These are phyloP conservation scores for Spencermartinsiella ligniputridi DNA, from an alignment of 1,139 yeast species.

Conservation along the genomic window DNA sequence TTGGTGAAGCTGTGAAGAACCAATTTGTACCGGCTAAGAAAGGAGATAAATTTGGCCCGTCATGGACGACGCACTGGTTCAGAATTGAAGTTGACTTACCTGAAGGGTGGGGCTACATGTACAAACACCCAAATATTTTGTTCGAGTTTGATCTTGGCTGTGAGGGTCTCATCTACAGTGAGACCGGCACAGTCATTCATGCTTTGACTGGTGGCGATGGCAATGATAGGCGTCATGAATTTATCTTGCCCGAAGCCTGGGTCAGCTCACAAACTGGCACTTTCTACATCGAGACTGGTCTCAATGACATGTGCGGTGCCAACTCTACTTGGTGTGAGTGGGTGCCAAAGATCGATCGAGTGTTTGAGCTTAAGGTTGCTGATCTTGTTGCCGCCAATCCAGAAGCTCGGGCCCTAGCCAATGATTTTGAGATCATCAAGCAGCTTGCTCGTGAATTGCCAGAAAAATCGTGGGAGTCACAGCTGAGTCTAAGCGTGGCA, in stretches of 20 bases:
- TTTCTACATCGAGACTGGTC: slow-evolving; percentile 83
- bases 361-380: slow-evolving; percentile 60
- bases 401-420: slow-evolving; percentile 71
- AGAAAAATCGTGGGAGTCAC: slow-evolving; percentile 71
- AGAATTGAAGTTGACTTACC: slow-evolving; percentile 63
- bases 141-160: slow-evolving; percentile 81
- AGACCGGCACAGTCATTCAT: slow-evolving; percentile 64
- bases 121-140: slow-evolving; percentile 38
- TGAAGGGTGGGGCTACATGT: slow-evolving; percentile 30
- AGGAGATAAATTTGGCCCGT: slow-evolving; percentile 82
- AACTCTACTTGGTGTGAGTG: slow-evolving; percentile 32
- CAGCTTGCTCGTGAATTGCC: slow-evolving; percentile 87
- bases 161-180: slow-evolving; percentile 76
- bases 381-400: slow-evolving; percentile 80
- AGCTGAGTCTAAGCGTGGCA: slow-evolving; percentile 71
- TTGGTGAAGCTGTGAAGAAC: slow-evolving; percentile 56
- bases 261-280: slow-evolving; percentile 40
- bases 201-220: slow-evolving; percentile 82
- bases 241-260: slow-evolving; percentile 57
- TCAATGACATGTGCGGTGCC: slow-evolving; percentile 97
- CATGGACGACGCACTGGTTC: slow-evolving; percentile 99
- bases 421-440: slow-evolving; percentile 80
- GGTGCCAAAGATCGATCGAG: slow-evolving; percentile 46
- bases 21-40: slow-evolving; percentile 57
- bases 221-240: slow-evolving; percentile 57